Base-by-base conservation (phyloP, 1,284 basidiomycete species). In the Tilletia setariae region DNA sequence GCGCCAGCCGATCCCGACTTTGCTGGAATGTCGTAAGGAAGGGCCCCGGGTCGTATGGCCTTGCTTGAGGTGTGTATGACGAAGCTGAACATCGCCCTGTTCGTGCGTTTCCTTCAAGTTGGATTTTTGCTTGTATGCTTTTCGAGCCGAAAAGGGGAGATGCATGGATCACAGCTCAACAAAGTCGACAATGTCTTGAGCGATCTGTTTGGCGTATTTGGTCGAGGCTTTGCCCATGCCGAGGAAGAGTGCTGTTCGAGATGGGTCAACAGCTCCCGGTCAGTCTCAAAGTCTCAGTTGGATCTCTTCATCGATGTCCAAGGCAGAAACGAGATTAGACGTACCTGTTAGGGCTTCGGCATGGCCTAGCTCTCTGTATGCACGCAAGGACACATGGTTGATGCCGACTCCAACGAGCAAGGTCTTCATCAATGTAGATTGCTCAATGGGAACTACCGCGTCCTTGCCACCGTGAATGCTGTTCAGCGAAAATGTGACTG, bases 391-490 rank as follows among this genome's bases (percentile, higher is more conserved):
- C 8, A 82, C 79, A n/a, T 80, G 72, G 0, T 76, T 66, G 1
- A 85, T 76, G 16, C 83, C 84, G n/a, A 84, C 73, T 1, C 84
- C 84, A 2, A 79, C 74, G 0, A 85, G 76, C 8, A 84, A 70
- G 35, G 84, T 84, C 35, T 80, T 79, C 51, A 85, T 78, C 67
- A 84, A 76, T 8, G 79, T 79, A 9, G 79, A 74, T 69, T 84
- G 83, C 68, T 80, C 78, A 15, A 83, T 74, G 2, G 84, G 82
- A 1, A 84, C 77, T 43, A 83, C 72, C 1, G 67, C 51, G 70
- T 84, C 83, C 49, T 76, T 75, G 0, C 79, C 83, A 42, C 84
- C 84, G 66, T 85, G 84, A 16, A 84, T 74, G 7, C 62, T 63
- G 40, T 9, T 7, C 7, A 63, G 30, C n/a, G 42, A 3, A 8